A percentile compares a stretch with the other conserved stretches of the same genome.
Evolutionary conservation across 257 asterid genomes (phyloP).

Genomic region (Echium plantagineum): DNA sequence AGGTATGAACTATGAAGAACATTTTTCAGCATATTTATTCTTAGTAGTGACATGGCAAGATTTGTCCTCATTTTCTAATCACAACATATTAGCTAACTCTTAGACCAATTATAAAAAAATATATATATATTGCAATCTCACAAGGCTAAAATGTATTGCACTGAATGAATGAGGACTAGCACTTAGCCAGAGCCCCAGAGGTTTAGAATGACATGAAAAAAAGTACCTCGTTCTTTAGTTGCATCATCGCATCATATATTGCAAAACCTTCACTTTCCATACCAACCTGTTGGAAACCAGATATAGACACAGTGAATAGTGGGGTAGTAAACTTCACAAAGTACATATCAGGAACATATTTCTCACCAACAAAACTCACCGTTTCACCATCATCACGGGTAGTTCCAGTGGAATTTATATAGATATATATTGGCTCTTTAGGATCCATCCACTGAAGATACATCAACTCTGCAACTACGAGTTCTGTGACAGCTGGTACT

Average conservation of each 20-base stretch:
- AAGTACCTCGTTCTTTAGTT: slow-evolving; percentile 69
- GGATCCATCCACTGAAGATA: slow-evolving; percentile 89
- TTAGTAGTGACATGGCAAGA: no score
- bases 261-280: slow-evolving; percentile 93
- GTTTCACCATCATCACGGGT: slow-evolving; percentile 95
- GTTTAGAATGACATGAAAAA: background rate
- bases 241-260: slow-evolving; percentile 90
- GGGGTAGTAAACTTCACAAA: background rate
- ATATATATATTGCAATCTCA: no score
- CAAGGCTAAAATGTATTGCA: background rate
- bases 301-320: background rate
- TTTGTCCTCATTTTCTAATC: no score
- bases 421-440: slow-evolving; percentile 66
- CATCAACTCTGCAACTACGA: slow-evolving; percentile 74
- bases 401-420: slow-evolving; percentile 94
- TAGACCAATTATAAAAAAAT: no score
- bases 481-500: slow-evolving; percentile 93
- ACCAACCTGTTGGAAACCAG: slow-evolving; percentile 44
- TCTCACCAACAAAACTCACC: slow-evolving; percentile 29
- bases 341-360: background rate
- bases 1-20: background rate
- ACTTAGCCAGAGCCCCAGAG: background rate
- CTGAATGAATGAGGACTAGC: background rate
- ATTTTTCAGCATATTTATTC: background rate
- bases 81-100: no score